Conservation (phyloP, 139 green algal species). For the Chlamydomonas schloesseri region DNA sequence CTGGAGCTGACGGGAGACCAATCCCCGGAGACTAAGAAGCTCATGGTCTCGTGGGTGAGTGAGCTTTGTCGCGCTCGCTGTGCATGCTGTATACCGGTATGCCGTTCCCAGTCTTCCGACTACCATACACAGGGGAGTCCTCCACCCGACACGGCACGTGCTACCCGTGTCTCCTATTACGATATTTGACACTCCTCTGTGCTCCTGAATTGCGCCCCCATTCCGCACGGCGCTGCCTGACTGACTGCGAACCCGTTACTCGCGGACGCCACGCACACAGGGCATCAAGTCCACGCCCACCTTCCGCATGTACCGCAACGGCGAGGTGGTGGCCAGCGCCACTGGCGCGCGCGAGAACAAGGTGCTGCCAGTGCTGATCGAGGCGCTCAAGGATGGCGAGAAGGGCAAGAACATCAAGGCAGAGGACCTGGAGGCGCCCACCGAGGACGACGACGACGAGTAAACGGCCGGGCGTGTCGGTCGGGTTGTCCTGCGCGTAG, state of each 20-base stretch:
- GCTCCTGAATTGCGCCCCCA: too few species aligned
- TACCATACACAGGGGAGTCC: too few species aligned
- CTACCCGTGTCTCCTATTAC: too few species aligned
- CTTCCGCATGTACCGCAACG: conserved; percentile 74
- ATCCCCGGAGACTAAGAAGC: conserved; percentile 63
- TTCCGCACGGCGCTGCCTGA: too few species aligned
- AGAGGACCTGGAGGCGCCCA: conserved; percentile 42
- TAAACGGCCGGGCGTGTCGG: not conserved
- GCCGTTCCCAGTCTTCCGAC: too few species aligned
- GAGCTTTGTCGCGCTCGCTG: too few species aligned
- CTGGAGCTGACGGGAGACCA: conserved; percentile 76
- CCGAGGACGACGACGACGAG: conserved; percentile 19
- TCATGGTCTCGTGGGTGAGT: conserved; percentile 64
- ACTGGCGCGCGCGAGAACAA: conserved; percentile 75
- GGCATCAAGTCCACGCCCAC: conserved; percentile 74
- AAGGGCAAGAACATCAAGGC: conserved; percentile 1
- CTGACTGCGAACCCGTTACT: too few species aligned
- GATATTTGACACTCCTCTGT: too few species aligned
- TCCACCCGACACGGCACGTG: too few species aligned
- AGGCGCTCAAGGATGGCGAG: conserved; percentile 40
- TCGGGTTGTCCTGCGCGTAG: too few species aligned
- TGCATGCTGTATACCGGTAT: too few species aligned
- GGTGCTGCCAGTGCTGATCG: conserved; percentile 50
- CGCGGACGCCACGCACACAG: too few species aligned
- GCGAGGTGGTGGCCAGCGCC: conserved; percentile 51